Evolutionary conservation across 352 stramenopile genomes (phyloP), one percentile per base, ranked within the genome.

Genomic region (Phytophthora europaea): DNA sequence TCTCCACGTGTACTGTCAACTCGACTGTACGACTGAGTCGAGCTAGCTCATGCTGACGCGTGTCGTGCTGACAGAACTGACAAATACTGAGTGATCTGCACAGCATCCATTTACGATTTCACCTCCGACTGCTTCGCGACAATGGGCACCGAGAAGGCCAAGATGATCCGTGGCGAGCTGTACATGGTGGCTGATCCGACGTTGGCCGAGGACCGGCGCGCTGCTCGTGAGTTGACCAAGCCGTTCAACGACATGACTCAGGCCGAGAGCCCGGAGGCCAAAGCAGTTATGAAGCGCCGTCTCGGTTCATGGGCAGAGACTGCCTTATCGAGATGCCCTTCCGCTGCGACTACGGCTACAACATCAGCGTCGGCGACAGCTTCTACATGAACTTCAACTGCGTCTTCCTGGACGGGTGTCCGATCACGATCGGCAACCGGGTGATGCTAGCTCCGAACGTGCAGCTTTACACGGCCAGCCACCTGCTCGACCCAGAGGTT

Each of bases 361-460:
- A 97, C 71, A 91, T 97, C 67, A 57, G 77, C 58, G 28, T 96
- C 22, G 92, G 78, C 8, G 76, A 91, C 36, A 82, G 79, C 65
- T 90, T 95, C 48, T 97, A 89, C 81, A 94, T 95, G 79, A 97
- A 98, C 77, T 96, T 95, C 76, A 90, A 93, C 67, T 97, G 90
- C 61, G 85, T 91, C 28, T 71, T 98, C 23, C 82, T 98, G 13
- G 92, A 98, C 75, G 85, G 87, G 56, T 93, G 85, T 50, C 67
- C 76, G 56, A 90, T 97, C 67, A 87, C 57, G 45, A 94, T 98
- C 61, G 92, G 92, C 6, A 74, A 86, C 20, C 85, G 87, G 52
- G 89, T 84, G 20, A 72, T 97, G 65, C 79, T 97, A 10, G 92
- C 73, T 2, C 92, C 91, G 0, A 82, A 85, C 55, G 89, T 96